A percentile compares a stretch with the other conserved stretches of the same genome.
Conservation (phyloP, 352 stramenopile genomes). For the Globisporangium yorkense region DNA sequence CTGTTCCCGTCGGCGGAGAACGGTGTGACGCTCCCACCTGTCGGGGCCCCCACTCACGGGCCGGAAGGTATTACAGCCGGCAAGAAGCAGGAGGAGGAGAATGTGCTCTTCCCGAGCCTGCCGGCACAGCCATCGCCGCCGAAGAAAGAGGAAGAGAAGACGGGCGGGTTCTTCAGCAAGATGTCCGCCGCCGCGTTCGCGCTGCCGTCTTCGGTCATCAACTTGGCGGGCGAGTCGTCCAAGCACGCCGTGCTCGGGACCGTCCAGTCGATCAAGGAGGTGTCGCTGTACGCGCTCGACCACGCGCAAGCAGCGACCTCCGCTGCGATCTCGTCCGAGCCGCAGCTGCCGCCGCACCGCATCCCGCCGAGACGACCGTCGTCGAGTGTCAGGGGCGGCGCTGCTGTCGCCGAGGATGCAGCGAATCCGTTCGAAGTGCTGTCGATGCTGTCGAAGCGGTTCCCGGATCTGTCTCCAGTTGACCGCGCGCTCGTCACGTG, state of each 20-base stretch:
- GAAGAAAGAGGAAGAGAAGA: constrained; percentile 20
- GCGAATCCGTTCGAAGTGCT: constrained; percentile 32
- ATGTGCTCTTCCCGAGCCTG: constrained; percentile 8
- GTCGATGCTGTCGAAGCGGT: constrained; percentile 71
- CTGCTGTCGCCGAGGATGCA: constrained; percentile 8
- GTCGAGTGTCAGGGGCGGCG: not conserved
- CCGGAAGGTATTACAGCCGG: no score
- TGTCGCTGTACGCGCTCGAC: constrained; percentile 66
- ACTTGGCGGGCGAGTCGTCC: constrained; percentile 51
- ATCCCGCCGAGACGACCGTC: constrained; percentile 5
- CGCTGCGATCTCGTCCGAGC: constrained; percentile 48
- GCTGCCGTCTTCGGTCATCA: constrained; percentile 58
- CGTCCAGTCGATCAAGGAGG: constrained; percentile 69
- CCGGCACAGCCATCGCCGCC: not conserved
- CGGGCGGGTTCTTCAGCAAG: constrained; percentile 58
- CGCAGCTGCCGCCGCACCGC: constrained; percentile 22
- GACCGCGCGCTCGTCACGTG: constrained; percentile 71
- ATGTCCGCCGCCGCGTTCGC: constrained; percentile 53
- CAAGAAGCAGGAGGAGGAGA: not conserved
- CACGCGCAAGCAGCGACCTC: constrained; percentile 61
- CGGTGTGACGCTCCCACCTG: constrained; percentile 16
- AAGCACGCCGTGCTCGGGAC: constrained; percentile 64
- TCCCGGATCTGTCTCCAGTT: constrained; percentile 65
- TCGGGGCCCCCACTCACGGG: not conserved
- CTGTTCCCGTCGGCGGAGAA: constrained; percentile 21